Evolutionary conservation across 768 basidiomycete genomes (phyloP), one percentile per base, ranked within the genome.

Genomic region (Pisolithus tinctorius): DNA sequence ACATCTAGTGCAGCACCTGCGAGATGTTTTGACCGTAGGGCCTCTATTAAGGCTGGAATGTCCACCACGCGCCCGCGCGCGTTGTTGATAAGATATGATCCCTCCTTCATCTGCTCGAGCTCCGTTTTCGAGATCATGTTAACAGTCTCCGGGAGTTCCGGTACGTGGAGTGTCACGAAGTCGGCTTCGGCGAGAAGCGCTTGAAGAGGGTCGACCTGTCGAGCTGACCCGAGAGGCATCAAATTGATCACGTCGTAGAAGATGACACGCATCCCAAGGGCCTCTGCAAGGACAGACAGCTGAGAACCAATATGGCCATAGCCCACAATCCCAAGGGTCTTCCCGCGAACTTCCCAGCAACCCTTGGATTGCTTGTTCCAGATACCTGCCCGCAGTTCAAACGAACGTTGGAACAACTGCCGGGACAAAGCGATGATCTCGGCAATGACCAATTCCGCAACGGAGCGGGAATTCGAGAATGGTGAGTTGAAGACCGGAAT

Each of bases 301-400:
- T 99, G 96, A 26, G 94, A 79, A 50, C 96, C 96, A 55, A 99
- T 99, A 72, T 99, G 96, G 37, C 96, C 96, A 69, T 98, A 99
- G 38, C 96, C 96, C 30, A 99, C 81, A 58, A 99, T 98, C 50
- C 96, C 96, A 43, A 99, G 79, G 0, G 93, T 97, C 77, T 99
- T 99, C 58, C 96, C 95, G 41, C 96, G 83, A 57, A 98, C 72
- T 69, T 99, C 96, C 93, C 93, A 99, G 72, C 96, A 99, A 55
- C 84, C 84, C 65, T 96, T 97, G 58, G 93, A 95, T 63, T 97
- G 88, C 72, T 99, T 99, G 78, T 99, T 98, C 96, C 96, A 99
- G 62, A 88, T 69, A 43, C 96, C 96, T 31, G 82, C 76, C 49
- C 82, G 84, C 74, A 99, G 79, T 73, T 99, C 96, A 59, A 76